Evolutionary conservation across 805 yeast species (phyloP), one percentile per base, ranked within the genome.

Genomic region (Saccharomycopsis amapae): DNA sequence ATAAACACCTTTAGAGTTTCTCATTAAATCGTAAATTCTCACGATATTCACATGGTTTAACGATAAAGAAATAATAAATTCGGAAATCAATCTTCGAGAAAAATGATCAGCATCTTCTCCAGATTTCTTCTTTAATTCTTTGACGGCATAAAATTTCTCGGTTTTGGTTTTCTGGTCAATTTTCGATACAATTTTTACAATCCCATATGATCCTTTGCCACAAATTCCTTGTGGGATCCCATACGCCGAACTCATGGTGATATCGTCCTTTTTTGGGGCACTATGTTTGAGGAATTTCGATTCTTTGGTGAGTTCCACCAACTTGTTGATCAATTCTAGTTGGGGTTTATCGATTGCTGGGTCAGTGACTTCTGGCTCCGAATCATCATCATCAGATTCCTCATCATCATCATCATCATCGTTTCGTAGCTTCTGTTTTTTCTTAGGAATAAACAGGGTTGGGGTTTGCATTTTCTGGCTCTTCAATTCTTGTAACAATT

Each of bases 131-230:
- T 82, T 73, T 59, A 84, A 73, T 64, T 85, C 90, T 60, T 84
- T 84, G 47, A 84, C 85, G 0, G 94, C 94, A 63, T 73, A 85
- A 9, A 80, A 61, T 34, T 62, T 61, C 48, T 72, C 74, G 43
- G 65, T 62, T 37, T 64, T 60, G 45, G 68, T 65, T 18, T 55
- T 52, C 2, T 72, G 65, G 46, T 70, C 71, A 5, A 60, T 56
- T 54, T 73, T 74, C 2, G 61, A 58, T 17, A 47, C 56, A 7
- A 90, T 76, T 50, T 96, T 71, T n/a, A 90, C 97, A 38, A 87
- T 86, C 13, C 98, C 98, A 67, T 85, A 90, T 0, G 96, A 79
- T 15, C 97, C 97, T 43, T 85, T 75, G 22, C 98, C 98, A 51
- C 52, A 49, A 35, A 76, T 62, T 6, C 79, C 79, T 45, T 69